Conservation (phyloP, 345 rosid species). For the Gossypium anomalum region DNA sequence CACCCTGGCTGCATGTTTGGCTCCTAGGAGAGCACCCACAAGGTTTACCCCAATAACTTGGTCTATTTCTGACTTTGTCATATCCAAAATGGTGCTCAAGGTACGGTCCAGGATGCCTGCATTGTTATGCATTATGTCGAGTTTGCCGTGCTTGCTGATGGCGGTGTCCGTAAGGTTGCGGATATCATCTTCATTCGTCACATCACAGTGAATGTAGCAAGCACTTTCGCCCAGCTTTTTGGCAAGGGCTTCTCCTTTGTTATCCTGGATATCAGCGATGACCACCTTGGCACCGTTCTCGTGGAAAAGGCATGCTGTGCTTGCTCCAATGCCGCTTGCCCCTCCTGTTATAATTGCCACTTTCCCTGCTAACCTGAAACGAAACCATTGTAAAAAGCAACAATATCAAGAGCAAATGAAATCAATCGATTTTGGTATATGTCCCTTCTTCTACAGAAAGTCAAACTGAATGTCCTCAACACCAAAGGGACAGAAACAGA, state of each 20-base stretch:
- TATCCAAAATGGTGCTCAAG: constrained; percentile 21
- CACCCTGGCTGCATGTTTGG: constrained; percentile 39
- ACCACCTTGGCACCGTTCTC: constrained; percentile 39
- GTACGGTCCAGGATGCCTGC: constrained; percentile 25
- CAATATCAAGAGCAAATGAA: too few relatives aligned
- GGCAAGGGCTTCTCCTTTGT: constrained; percentile 20
- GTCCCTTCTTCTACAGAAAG: too few relatives aligned
- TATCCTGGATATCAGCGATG: constrained; percentile 36
- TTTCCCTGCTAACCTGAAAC: constrained; percentile 30
- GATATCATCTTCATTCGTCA: constrained; percentile 30
- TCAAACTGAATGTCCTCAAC: too few relatives aligned
- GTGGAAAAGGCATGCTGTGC: constrained; percentile 21
- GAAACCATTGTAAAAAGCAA: not conserved
- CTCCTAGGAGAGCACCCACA: constrained; percentile 29
- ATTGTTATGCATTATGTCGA: constrained; percentile 39
- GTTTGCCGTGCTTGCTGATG: constrained; percentile 27
- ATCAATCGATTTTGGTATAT: too few relatives aligned
- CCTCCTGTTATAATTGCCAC: constrained; percentile 40
- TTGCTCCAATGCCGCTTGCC: constrained; percentile 38
- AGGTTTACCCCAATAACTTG: constrained; percentile 30
- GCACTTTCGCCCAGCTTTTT: constrained; percentile 19
- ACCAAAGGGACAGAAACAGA: not conserved
- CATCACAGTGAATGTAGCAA: constrained; percentile 35
- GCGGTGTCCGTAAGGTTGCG: constrained; percentile 22
- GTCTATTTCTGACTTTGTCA: constrained; percentile 27